Percentiles rank a stretch among this genome's conserved stretches.
phyloP scores from a whole-genome alignment of 1,284 basidiomycete genomes.

The Ceraceosorus guamensis region DNA sequence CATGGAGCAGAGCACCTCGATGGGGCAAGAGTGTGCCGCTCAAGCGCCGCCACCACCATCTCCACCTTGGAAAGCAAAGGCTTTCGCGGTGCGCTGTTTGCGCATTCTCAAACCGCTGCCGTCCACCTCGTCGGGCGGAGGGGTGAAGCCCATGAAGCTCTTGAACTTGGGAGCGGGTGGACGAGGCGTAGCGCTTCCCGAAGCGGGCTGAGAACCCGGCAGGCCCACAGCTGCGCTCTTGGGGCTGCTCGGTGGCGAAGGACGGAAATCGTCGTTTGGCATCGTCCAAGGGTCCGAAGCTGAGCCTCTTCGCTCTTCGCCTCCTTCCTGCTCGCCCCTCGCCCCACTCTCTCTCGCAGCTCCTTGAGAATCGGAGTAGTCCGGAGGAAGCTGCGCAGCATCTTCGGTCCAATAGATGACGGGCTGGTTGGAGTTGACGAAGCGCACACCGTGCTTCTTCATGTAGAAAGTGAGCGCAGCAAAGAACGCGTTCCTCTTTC shows the following conservation, averaged over 20 bases:
- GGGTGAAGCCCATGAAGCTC: constrained; percentile 38
- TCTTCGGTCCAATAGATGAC: constrained; percentile 39
- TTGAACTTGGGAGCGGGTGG: constrained; percentile 28
- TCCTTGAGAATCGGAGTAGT: constrained; percentile 16
- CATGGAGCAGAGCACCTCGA: too few species aligned
- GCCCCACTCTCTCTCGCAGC: constrained; percentile 1
- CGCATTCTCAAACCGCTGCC: constrained; percentile 15
- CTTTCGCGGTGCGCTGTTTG: constrained; percentile 18
- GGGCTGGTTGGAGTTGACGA: constrained; percentile 31
- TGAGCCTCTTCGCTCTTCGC: constrained; percentile 7
- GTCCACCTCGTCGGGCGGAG: constrained; percentile 30
- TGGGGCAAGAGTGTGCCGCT: too few species aligned
- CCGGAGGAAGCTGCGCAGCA: constrained; percentile 24
- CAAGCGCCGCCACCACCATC: too few species aligned
- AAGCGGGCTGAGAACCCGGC: constrained; percentile 16
- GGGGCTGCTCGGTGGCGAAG: constrained; percentile 20
- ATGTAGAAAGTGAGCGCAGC: constrained; percentile 40
- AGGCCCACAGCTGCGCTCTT: constrained; percentile 16
- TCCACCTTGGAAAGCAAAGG: constrained; percentile 30
- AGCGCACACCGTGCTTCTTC: constrained; percentile 43
- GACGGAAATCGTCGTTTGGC: background rate
- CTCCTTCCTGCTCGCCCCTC: constrained; percentile 10
- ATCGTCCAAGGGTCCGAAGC: constrained; percentile 10
- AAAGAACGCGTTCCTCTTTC: constrained; percentile 39
- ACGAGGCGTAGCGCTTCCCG: constrained; percentile 2